These are phyloP conservation scores for Ceratonia siliqua DNA, from an alignment of 306 rosid species.

Conservation along the genomic window DNA sequence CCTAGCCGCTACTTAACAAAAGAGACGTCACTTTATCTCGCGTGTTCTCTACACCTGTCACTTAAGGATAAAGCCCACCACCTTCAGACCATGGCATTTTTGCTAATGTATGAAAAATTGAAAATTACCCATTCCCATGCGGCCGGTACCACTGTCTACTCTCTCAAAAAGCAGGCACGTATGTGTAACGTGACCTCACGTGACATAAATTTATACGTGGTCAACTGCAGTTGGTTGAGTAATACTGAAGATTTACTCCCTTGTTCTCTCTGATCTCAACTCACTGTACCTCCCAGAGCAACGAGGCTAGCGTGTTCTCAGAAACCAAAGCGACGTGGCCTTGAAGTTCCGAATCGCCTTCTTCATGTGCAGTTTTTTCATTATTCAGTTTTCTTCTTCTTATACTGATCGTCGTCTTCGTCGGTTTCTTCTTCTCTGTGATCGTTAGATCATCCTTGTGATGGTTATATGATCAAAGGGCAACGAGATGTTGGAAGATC, in stretches of 20 bases:
- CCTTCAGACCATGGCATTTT: background rate
- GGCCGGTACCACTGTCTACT: background rate
- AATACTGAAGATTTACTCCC: background rate
- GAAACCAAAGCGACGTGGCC: constrained; percentile 33
- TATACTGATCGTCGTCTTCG: background rate
- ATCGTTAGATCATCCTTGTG: constrained; percentile 27
- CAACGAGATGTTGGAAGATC: constrained; percentile 92
- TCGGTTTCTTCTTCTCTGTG: background rate
- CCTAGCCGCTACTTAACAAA: too few species aligned
- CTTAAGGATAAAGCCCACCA: background rate
- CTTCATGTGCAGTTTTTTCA: background rate
- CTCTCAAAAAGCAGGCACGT: background rate
- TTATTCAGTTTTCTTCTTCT: background rate
- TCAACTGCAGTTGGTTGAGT: constrained; percentile 17
- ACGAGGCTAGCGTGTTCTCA: background rate
- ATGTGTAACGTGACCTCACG: constrained; percentile 10
- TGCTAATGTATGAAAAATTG: background rate
- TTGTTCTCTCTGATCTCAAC: background rate
- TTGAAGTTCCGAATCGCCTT: constrained; percentile 44
- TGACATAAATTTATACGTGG: background rate
- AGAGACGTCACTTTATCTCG: background rate
- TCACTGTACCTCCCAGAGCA: constrained; percentile 6
- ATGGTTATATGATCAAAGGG: constrained; percentile 38
- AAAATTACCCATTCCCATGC: background rate
- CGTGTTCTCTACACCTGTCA: background rate